Conservation (phyloP, 257 asterid species). For the Hygrophila difformis region DNA sequence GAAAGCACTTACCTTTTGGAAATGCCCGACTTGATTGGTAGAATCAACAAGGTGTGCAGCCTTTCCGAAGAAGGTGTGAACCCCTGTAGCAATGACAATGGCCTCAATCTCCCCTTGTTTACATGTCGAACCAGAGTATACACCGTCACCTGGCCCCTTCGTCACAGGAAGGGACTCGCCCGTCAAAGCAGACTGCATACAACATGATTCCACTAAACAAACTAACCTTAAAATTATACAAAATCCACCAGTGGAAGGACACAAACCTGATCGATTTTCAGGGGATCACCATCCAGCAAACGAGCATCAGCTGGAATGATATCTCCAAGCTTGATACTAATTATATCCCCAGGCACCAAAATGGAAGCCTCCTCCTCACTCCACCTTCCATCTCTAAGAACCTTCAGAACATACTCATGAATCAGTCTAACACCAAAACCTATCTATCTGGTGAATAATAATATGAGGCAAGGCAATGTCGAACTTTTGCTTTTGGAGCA, state of each 20-base stretch:
- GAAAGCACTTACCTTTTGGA: conserved; percentile 58
- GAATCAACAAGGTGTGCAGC: conserved; percentile 97
- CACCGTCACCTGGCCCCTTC: conserved; percentile 93
- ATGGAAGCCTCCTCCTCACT: conserved; percentile 74
- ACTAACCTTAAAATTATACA: too few species aligned
- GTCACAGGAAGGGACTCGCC: conserved; percentile 98
- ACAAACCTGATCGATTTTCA: conserved; percentile 87
- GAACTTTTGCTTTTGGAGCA: conserved; percentile 92
- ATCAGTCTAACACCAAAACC: too few species aligned
- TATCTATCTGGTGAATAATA: too few species aligned
- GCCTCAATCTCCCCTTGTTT: conserved; percentile 96
- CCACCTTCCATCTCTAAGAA: conserved; percentile 96
- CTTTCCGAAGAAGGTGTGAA: conserved; percentile 96
- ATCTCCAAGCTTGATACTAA: conserved; percentile 91
- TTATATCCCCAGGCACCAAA: conserved; percentile 84
- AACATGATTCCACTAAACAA: neutral
- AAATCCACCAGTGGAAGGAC: conserved; percentile 1
- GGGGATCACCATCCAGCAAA: conserved; percentile 85
- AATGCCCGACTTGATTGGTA: conserved; percentile 95
- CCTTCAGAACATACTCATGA: conserved; percentile 20
- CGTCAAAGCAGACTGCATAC: conserved; percentile 84
- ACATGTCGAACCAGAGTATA: conserved; percentile 97
- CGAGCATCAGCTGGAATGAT: conserved; percentile 95
- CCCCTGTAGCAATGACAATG: conserved; percentile 89
- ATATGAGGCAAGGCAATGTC: neutral